A percentile compares a stretch with the other conserved stretches of the same genome.
Conservation (phyloP, 306 rosid species). For the Begonia masoniana region DNA sequence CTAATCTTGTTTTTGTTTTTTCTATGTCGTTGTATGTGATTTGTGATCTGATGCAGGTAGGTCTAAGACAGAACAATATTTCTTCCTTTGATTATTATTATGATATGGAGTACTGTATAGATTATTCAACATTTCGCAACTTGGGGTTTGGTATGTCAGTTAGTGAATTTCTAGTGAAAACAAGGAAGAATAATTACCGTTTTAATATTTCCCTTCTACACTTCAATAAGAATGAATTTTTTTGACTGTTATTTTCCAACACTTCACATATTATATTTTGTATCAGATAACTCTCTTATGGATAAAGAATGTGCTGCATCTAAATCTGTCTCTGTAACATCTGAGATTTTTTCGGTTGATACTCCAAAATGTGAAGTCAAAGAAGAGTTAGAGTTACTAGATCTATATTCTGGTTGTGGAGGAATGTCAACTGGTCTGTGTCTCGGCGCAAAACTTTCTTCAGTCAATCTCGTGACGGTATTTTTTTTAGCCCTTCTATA, state of each 20-base stretch:
- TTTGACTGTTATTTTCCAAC: neutral
- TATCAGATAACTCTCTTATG: constrained; percentile 37
- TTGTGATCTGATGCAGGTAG: constrained; percentile 34
- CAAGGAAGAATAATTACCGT: no score
- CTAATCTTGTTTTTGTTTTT: no score
- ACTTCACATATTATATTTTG: constrained; percentile 12
- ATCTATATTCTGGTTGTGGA: constrained; percentile 90
- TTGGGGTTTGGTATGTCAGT: constrained; percentile 32
- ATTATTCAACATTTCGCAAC: constrained; percentile 73
- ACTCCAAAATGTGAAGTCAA: constrained; percentile 17
- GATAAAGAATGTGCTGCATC: constrained; percentile 17
- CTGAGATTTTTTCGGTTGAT: constrained; percentile 15
- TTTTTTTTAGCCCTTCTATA: constrained; percentile 4
- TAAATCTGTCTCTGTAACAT: constrained; percentile 14
- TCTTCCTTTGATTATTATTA: constrained; percentile 49
- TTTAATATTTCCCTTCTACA: no score
- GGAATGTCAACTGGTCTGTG: constrained; percentile 97
- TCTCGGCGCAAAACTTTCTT: constrained; percentile 66
- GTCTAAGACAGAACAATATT: constrained; percentile 32
- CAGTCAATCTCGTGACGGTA: constrained; percentile 76
- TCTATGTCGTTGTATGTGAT: no score
- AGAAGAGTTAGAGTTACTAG: constrained; percentile 45
- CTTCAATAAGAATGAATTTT: no score
- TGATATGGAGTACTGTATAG: constrained; percentile 91
- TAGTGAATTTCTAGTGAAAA: no score